Base-by-base conservation (phyloP, 805 yeast species). In the Kluyveromyces nonfermentans region DNA sequence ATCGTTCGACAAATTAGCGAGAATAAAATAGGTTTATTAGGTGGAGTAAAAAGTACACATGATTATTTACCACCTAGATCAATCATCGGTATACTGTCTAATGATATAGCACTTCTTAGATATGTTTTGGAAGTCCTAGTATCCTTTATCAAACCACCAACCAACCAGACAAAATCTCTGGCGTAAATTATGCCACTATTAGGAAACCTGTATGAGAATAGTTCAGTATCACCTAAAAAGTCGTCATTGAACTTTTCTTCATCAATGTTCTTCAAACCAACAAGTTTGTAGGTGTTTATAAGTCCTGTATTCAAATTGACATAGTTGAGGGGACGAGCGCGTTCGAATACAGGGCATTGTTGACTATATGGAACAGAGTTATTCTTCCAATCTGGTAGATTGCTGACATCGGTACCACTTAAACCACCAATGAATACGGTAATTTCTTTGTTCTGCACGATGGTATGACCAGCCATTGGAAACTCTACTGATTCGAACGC, bases 31-130 rank as follows among this genome's bases (percentile, higher is more conserved):
- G 30, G 30, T 25, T 25, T 14, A 25, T 25, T 25, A 25, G 4
- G 4, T 25, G 30, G 9, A 25, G 30, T 25, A 10, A 25, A 25
- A 14, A 25, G 30, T 25, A 25, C 14, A 25, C 15, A 37, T 8
- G 17, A n/a, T 15, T 21, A 28, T 50, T 38, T 56, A 38, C 51
- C 47, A 20, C 57, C 48, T 21, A 58, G 42, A 37, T 49, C 53
- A 21, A 55, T 47, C n/a, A 59, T 46, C 1, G 66, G 66, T 6
- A 62, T 43, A 7, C 55, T 51, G 34, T 55, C 53, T 31, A 57
- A 51, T 15, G 60, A 35, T 4, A 62, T 37, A 2, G 65, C 56
- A 7, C 66, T 63, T 32, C 66, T 54, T 28, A 62, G 33, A 33
- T 54, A 53, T 8, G 51, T 33, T 5, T 50, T 50, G 7, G 34